Evolutionary conservation across 176 grass and related monocot genomes (phyloP), one percentile per base, ranked within the genome.

Genomic region (Canna indica): DNA sequence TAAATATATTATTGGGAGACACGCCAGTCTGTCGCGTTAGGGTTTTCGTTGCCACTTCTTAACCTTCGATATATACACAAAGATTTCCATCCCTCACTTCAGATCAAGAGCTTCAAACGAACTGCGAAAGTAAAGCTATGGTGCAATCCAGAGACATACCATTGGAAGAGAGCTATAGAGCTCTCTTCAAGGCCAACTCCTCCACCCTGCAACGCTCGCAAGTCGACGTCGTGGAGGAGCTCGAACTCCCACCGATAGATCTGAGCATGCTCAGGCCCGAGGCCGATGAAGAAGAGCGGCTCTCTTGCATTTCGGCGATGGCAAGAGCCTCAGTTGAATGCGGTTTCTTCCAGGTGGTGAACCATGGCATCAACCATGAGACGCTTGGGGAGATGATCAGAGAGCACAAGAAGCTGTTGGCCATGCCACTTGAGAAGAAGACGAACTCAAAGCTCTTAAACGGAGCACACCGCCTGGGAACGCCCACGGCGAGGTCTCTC

Each of bases 401-500:
- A 20, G 70, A 72, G 70, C 70, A 72, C 29, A 53, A 30, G 30
- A 36, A 24, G 10, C 18, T 72, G 70, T 72, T 72, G 20, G 18
- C 31, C 4, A 33, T 56, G 47, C 48, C 70, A 12, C 90, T 97
- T 54, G 81, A 83, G 33, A 66, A 81, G 63, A 96, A 91, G 79
- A 59, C 61, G n/a, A 57, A 27, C 29, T 81, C 81, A 9, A 73
- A 77, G 15, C 58, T 91, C 25, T 75, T 96, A 73, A 96, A 83
- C 36, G 71, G 83, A 25, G 89, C 88, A 0, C 91, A 96, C 76
- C 78, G 93, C 15, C 91, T 88, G 86, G 93, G 93, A 57, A 79
- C 56, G 74, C 86, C 88, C 44, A 87, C 77, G 32, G 86, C 93
- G 16, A 81, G 73, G 46, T 89, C 93, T 75, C 73, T 73, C 34